Evolutionary conservation across 108 stramenopile genomes (phyloP).

Genomic region (Cyclotella baltica): DNA sequence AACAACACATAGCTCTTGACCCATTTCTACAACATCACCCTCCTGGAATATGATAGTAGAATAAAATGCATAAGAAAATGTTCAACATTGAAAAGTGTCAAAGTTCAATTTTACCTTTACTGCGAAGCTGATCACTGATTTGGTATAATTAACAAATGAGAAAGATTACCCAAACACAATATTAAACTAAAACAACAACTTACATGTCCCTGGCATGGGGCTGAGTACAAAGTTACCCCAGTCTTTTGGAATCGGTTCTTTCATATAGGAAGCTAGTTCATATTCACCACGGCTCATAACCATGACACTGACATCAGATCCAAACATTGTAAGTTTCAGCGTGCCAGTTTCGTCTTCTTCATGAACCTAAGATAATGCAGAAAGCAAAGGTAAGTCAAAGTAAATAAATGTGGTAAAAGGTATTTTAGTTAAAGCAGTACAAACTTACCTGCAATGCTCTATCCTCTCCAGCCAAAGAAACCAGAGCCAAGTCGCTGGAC

Average conservation of each 20-base stretch:
- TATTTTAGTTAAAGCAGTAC: not conserved
- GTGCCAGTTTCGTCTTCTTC: slow-evolving; percentile 56
- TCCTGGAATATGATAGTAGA: slow-evolving; percentile 37
- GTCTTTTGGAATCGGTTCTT: slow-evolving; percentile 71
- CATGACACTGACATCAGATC: slow-evolving; percentile 68
- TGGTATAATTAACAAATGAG: too few species aligned
- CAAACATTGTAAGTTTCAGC: slow-evolving; percentile 63
- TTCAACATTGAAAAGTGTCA: not conserved
- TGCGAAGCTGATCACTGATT: slow-evolving; percentile 75
- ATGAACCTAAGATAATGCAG: slow-evolving; percentile 44
- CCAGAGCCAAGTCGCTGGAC: slow-evolving; percentile 49
- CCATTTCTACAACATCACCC: slow-evolving; percentile 91
- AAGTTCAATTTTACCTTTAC: slow-evolving; percentile 47
- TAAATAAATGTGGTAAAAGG: not conserved
- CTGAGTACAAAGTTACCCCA: slow-evolving; percentile 78
- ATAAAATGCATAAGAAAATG: slow-evolving; percentile 14
- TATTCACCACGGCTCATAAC: slow-evolving; percentile 86
- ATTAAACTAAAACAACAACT: too few species aligned
- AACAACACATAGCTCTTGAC: slow-evolving; percentile 94
- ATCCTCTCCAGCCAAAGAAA: slow-evolving; percentile 55
- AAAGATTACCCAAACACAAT: too few species aligned
- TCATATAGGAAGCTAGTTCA: slow-evolving; percentile 79
- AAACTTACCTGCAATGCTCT: slow-evolving; percentile 66
- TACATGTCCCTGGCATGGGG: slow-evolving; percentile 98
- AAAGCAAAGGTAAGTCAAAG: not conserved